phyloP scores from a whole-genome alignment of 2,329 filamentous ascomycete genomes.

The Emmonsiellopsis sp. region DNA sequence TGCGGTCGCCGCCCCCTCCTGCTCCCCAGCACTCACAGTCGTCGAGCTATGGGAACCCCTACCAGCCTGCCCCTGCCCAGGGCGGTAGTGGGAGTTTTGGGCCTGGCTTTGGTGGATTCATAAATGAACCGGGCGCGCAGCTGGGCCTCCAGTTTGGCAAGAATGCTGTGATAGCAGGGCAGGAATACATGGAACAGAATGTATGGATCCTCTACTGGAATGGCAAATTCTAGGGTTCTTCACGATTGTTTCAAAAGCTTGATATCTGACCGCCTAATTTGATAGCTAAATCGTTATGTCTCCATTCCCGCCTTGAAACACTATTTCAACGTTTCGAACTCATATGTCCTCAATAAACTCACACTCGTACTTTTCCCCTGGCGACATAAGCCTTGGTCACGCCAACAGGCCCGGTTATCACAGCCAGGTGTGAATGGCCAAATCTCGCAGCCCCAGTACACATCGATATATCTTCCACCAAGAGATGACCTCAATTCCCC shows the following conservation, averaged over 20 bases:
- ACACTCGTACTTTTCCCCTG: conserved; percentile 92
- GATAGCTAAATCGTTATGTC: conserved; percentile 68
- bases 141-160: conserved; percentile 92
- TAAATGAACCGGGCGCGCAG: conserved; percentile 90
- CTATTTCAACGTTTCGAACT: conserved; percentile 99
- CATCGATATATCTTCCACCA: conserved; percentile 66
- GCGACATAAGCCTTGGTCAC: conserved; percentile 95
- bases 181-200: conserved; percentile 92
- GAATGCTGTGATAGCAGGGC: conserved; percentile 80
- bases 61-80: conserved; percentile 35
- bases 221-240: neutral
- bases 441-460: conserved; percentile 48
- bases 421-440: conserved; percentile 46
- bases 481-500: conserved; percentile 95
- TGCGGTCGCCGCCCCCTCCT: conserved; percentile 80
- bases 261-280: neutral
- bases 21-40: conserved; percentile 61
- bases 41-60: conserved; percentile 41
- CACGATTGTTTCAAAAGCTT: neutral
- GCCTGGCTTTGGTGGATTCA: conserved; percentile 77
- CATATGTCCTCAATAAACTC: conserved; percentile 89
- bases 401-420: conserved; percentile 58
- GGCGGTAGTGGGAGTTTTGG: conserved; percentile 32
- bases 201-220: conserved; percentile 40
- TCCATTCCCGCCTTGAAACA: conserved; percentile 91